These are phyloP conservation scores for Dillenia suffruticosa DNA, from an alignment of 164 flowering plant genomes.

Conservation along the genomic window DNA sequence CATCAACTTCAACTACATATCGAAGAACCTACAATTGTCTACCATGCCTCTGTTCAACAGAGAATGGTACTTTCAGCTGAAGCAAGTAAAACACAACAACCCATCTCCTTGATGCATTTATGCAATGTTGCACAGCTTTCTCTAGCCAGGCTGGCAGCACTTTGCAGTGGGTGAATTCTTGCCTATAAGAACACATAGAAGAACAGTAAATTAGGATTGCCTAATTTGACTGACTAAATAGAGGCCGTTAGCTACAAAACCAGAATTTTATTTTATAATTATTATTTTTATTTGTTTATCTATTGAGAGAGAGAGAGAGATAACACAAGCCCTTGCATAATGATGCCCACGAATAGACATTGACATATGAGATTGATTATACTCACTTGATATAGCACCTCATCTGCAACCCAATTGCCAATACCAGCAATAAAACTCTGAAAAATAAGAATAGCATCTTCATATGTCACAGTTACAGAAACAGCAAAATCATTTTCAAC, in stretches of 20 bases:
- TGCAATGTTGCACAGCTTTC: slow-evolving; percentile 59
- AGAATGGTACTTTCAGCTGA: slow-evolving; percentile 6
- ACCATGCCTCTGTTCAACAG: slow-evolving; percentile 18
- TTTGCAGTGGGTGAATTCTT: slow-evolving; percentile 80
- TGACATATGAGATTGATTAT: background rate
- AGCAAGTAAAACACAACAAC: slow-evolving; percentile 5
- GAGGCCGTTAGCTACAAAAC: no score
- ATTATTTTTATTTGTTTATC: no score
- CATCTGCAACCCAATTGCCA: slow-evolving; percentile 99
- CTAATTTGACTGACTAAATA: no score
- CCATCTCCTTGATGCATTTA: slow-evolving; percentile 76
- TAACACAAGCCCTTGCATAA: no score
- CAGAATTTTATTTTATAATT: no score
- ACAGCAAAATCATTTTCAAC: no score
- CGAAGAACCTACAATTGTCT: slow-evolving; percentile 71
- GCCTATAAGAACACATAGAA: slow-evolving; percentile 41
- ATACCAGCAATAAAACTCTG: slow-evolving; percentile 90
- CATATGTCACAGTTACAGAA: no score
- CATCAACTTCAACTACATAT: slow-evolving; percentile 88
- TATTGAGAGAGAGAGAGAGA: no score
- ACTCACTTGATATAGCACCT: slow-evolving; percentile 92
- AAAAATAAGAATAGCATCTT: background rate
- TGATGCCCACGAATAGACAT: no score
- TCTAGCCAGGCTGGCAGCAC: slow-evolving; percentile 60
- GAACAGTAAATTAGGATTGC: background rate